Conservation (phyloP, 192 early-diverging fungal genomes). For the Backusella tuberculispora region DNA sequence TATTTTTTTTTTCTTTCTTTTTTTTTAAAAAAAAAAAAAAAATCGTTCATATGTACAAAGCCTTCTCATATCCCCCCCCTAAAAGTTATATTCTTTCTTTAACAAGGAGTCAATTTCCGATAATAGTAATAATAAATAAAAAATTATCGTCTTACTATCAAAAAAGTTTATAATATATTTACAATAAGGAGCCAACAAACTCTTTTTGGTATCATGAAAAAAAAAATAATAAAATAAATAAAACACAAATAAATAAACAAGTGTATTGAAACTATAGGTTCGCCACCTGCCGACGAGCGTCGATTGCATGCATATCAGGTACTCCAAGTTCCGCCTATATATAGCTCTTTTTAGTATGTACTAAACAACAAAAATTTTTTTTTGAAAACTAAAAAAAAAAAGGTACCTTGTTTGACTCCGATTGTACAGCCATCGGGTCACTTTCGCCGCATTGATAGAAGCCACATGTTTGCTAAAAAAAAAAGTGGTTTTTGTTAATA, state of each 20-base stretch:
- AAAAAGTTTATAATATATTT: not conserved
- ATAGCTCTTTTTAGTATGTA: not conserved
- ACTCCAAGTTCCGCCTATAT: constrained; percentile 65
- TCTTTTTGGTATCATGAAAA: constrained; percentile 15
- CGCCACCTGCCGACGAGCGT: constrained; percentile 20
- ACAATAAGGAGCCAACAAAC: constrained; percentile 1
- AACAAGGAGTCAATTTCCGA: constrained; percentile 2
- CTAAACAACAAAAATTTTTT: constrained; percentile 19
- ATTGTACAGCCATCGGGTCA: constrained; percentile 2
- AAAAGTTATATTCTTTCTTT: constrained; percentile 3
- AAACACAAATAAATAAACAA: not conserved
- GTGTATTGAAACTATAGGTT: not conserved
- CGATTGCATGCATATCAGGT: constrained; percentile 52
- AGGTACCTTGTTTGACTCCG: constrained; percentile 15
- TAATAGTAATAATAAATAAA: constrained; percentile 20
- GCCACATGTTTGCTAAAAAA: constrained; percentile 47
- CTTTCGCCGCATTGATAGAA: constrained; percentile 59
- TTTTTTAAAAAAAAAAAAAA: not conserved
- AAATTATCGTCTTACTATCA: constrained; percentile 4
- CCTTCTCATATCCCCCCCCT: not conserved
- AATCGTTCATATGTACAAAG: not conserved
- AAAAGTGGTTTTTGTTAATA: not conserved
- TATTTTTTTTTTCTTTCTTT: too few species aligned
- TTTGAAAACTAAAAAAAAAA: not conserved
- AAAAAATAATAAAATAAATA: not conserved